phyloP scores from a whole-genome alignment of 2,329 filamentous ascomycete species.

The Botrytis porri region DNA sequence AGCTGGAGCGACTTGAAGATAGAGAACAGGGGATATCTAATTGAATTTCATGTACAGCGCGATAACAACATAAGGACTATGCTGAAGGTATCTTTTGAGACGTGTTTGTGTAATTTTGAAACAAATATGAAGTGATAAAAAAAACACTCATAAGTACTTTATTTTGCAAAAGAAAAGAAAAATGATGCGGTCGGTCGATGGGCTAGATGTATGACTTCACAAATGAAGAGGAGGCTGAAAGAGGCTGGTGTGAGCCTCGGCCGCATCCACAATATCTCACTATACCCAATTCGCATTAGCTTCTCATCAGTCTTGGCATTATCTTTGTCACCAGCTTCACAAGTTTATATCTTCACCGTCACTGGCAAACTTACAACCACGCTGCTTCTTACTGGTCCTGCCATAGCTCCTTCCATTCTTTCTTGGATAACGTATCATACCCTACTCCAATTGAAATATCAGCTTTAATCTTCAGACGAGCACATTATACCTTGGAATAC shows the following conservation, averaged over 20 bases:
- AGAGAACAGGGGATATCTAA: slow-evolving; percentile 1
- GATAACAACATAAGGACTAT: background rate
- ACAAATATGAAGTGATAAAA: slow-evolving; percentile 2
- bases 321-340: slow-evolving; percentile 2
- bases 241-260: slow-evolving; percentile 12
- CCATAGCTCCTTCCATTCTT: background rate
- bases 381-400: background rate
- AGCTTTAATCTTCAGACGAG: slow-evolving; percentile 2
- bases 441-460: background rate
- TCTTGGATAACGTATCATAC: background rate
- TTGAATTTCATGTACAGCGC: background rate
- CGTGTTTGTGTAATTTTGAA: no score
- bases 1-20: slow-evolving; percentile 3
- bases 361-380: background rate
- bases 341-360: background rate
- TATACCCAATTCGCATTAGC: background rate
- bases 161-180: slow-evolving; percentile 2
- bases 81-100: background rate
- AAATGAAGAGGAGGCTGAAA: slow-evolving; percentile 1
- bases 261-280: background rate
- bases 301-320: background rate
- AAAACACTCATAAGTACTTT: background rate
- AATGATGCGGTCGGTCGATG: background rate
- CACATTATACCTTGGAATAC: background rate
- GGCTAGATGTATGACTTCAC: background rate